phyloP scores from a whole-genome alignment of 1,284 basidiomycete genomes.

The Tremellales sp. region DNA sequence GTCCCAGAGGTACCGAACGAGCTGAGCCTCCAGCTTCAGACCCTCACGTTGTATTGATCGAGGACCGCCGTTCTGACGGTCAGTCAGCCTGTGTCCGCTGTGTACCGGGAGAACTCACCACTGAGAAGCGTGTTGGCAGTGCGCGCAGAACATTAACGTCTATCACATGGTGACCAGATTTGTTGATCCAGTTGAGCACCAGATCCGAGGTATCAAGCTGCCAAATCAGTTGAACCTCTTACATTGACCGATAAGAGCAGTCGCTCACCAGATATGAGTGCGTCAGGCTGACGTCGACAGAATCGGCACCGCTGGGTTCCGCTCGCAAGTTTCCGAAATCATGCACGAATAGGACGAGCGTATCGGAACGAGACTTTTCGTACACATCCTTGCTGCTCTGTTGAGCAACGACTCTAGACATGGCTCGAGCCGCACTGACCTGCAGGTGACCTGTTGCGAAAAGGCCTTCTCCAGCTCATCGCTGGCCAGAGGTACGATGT shows the following conservation, averaged over 20 bases:
- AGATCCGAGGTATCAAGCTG: constrained; percentile 81
- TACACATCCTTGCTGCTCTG: constrained; percentile 40
- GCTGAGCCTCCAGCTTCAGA: constrained; percentile 48
- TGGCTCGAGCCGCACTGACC: too few relatives aligned
- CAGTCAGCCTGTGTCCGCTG: background rate
- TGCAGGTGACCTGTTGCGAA: constrained; percentile 75
- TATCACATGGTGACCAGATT: constrained; percentile 64
- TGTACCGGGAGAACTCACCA: constrained; percentile 9
- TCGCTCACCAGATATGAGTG: constrained; percentile 71
- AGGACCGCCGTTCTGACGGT: too few relatives aligned
- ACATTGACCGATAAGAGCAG: background rate
- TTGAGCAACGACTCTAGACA: background rate
- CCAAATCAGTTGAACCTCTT: constrained; percentile 7
- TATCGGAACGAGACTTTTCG: constrained; percentile 55
- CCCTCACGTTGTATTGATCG: too few relatives aligned
- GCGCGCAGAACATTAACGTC: constrained; percentile 83
- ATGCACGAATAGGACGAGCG: constrained; percentile 74
- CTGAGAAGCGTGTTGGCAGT: constrained; percentile 50
- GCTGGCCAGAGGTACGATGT: constrained; percentile 71
- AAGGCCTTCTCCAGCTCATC: constrained; percentile 64
- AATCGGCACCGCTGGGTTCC: constrained; percentile 67
- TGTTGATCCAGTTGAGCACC: constrained; percentile 70
- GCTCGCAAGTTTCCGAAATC: constrained; percentile 86
- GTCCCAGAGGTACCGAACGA: constrained; percentile 87
- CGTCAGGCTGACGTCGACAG: constrained; percentile 69